Base-by-base conservation (phyloP, 352 stramenopile genomes). In the Phytopythium ostracodes region DNA sequence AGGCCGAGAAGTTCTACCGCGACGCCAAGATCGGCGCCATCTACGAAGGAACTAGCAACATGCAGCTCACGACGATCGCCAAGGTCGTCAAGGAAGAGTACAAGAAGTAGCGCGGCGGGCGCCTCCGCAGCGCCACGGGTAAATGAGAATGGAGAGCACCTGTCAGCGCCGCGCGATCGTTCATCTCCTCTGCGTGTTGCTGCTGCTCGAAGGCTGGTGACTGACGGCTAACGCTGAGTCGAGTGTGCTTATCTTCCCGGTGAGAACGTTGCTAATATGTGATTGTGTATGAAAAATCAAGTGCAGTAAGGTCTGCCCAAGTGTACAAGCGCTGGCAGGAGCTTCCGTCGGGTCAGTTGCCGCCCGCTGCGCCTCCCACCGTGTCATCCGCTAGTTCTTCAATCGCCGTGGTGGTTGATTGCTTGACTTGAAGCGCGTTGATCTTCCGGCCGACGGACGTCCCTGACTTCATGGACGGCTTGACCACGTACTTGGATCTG, bases 21-120 rank as follows among this genome's bases (percentile, higher is more conserved):
- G 97, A 99, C 73, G 97, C 94, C 67, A 99, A 98, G 75, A 98
- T 99, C 65, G 96, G 96, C 50, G 83, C 87, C 25, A 99, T 99
- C 60, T 99, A 99, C 79, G 97, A 99, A 77, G 97, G 97, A 25
- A 99, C 96, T 14, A 98, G 84, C 69, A 98, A 98, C 74, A 98
- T 99, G 83, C 95, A 98, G 86, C 89, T 98, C 43, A 92, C 82
- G 54, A 97, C 89, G 14, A 98, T 98, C 63, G 89, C 91, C 53
- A 97, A 97, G 72, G 65, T 97, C 18, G 72, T 97, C 54, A 84
- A 94, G 63, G 77, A 96, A 31, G 81, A 97, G 65, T 97, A 91
- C 75, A 90, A 89, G 63, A 89, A 88, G 70, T 90, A 76, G 56
- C 42, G 29, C 44, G 51, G 27, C 4, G 4, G n/a, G n/a, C n/a